Conservation (phyloP, 345 rosid genomes). For the Eucalyptus shirleyi region DNA sequence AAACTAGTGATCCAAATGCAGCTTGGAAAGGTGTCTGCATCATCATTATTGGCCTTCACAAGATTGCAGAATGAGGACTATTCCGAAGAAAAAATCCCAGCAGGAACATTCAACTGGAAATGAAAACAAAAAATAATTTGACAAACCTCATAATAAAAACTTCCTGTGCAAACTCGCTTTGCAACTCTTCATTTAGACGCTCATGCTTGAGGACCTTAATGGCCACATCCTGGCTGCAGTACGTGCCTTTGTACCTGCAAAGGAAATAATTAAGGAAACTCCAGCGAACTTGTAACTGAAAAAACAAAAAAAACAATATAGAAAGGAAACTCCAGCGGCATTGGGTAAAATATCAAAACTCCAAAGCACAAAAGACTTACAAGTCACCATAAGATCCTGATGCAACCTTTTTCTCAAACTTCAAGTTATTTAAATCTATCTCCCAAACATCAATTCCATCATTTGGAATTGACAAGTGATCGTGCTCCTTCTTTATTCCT, state of each 20-base stretch:
- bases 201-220: constrained; percentile 34
- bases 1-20: background rate
- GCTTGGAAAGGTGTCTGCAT: background rate
- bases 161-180: constrained; percentile 40
- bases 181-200: constrained; percentile 19
- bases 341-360: background rate
- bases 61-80: background rate
- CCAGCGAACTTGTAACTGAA: background rate
- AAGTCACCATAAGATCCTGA: constrained; percentile 33
- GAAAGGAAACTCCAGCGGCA: background rate
- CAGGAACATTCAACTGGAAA: background rate
- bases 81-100: background rate
- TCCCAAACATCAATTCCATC: constrained; percentile 48
- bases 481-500: constrained; percentile 5
- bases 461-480: constrained; percentile 11
- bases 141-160: constrained; percentile 38
- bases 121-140: background rate
- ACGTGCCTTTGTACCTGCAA: constrained; percentile 39
- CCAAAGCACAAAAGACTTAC: constrained; percentile 12
- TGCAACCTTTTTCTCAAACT: constrained; percentile 26
- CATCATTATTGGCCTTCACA: background rate
- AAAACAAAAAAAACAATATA: background rate
- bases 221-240: constrained; percentile 40
- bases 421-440: constrained; percentile 32
- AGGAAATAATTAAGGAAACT: background rate